Base-by-base conservation (phyloP, 495 filamentous ascomycete species). In the Parachaetomium inaequale region DNA sequence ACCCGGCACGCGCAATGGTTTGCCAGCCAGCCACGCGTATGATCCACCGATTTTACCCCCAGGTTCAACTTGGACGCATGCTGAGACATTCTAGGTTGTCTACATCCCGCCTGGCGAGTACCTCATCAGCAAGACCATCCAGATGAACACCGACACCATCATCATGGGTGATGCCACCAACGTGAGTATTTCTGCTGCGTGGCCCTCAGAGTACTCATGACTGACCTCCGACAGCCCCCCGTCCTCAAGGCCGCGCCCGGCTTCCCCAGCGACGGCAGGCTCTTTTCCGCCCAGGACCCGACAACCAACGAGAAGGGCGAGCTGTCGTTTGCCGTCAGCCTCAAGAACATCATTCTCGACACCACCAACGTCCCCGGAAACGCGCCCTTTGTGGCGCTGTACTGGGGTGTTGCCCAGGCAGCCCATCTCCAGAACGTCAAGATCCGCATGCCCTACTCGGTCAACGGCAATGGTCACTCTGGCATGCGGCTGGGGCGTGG, bases 291-390 rank as follows among this genome's bases (percentile, higher is more conserved):
- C 78, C 31, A 87, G 79, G 62, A 76, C 25, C 71, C 68, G 6
- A 46, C 64, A 1, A 69, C 68, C 7, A 62, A 42, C 23, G 63
- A 45, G 4, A 43, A 14, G 1, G 72, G 73, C 8, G 74, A 78
- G 40, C 65, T 76, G 0, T 75, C 73, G 15, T 90, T 91, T 66
- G 87, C 80, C 51, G 78, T 88, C 25, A 81, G 85, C 56, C 76
- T 91, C 56, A 82, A 88, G 58, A 91, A 92, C 67, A 66, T 91
- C 14, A 78, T 89, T 55, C 74, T 92, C 19, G 88, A 91, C 63
- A 81, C 84, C 49, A 89, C 85, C 3, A 73, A 64, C 10, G 80
- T 90, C 42, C 68, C 83, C 4, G 71, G 68, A 29, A 70, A 75
- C 14, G 76, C 63, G 15, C 68, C 64, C 0, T 79, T 79, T 29